These are phyloP conservation scores for Saccharomyces paradoxus DNA, from an alignment of 805 yeast genomes.

Conservation along the genomic window DNA sequence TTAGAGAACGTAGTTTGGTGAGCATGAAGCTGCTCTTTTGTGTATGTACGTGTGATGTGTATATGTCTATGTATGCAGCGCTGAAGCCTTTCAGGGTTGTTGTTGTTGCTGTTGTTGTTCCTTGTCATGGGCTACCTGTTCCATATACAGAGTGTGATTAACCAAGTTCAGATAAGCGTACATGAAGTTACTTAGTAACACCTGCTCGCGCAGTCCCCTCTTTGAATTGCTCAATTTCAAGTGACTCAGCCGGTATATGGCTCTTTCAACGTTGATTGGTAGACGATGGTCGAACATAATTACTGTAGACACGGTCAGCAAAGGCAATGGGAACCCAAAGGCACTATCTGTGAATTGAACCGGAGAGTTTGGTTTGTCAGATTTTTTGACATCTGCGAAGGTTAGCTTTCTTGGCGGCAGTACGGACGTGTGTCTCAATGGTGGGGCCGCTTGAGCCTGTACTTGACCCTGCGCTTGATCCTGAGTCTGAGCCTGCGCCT, in stretches of 20 bases:
- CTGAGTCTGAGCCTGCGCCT: not conserved
- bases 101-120: conserved; percentile 1
- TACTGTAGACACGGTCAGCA: conserved; percentile 65
- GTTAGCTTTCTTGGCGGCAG: conserved; percentile 31
- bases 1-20: not conserved
- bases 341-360: conserved; percentile 66
- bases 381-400: conserved; percentile 30
- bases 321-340: conserved; percentile 81
- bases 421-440: conserved; percentile 1
- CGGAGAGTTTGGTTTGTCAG: conserved; percentile 45
- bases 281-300: conserved; percentile 78
- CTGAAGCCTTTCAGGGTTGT: not conserved
- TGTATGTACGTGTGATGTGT: not conserved
- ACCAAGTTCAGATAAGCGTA: conserved; percentile 91
- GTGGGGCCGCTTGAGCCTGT: not conserved
- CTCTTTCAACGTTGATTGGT: conserved; percentile 93
- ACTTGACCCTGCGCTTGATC: not conserved
- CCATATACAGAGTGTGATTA: conserved; percentile 78
- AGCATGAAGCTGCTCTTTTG: not conserved
- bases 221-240: conserved; percentile 90
- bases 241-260: conserved; percentile 87
- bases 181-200: conserved; percentile 90
- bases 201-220: conserved; percentile 86
- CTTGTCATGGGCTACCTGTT: conserved; percentile 42
- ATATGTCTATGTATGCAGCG: not conserved